phyloP scores from a whole-genome alignment of 768 basidiomycete genomes.

The Antrodiella citrinella region DNA sequence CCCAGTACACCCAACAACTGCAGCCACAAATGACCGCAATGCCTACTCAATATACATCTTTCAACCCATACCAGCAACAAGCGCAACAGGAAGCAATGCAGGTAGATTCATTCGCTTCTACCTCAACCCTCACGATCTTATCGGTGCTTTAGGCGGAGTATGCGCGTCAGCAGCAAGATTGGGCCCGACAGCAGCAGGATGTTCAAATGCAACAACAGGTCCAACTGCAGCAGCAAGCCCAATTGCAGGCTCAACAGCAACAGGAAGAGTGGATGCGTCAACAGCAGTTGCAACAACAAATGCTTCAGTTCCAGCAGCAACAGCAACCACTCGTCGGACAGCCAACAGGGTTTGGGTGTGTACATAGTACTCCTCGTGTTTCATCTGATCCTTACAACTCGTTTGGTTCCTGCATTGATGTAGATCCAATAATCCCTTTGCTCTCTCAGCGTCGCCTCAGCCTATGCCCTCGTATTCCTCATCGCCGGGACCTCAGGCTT shows the following conservation, averaged over 20 bases:
- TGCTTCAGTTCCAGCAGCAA: constrained; percentile 47
- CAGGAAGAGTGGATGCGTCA: constrained; percentile 57
- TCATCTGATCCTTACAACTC: constrained; percentile 73
- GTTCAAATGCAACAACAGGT: constrained; percentile 39
- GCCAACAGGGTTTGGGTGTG: constrained; percentile 73
- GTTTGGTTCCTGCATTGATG: constrained; percentile 9
- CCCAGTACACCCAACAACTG: constrained; percentile 29
- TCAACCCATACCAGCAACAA: constrained; percentile 93
- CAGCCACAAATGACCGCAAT: constrained; percentile 74
- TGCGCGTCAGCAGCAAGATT: constrained; percentile 54
- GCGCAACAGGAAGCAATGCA: constrained; percentile 84
- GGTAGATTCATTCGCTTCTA: constrained; percentile 24
- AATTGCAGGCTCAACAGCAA: constrained; percentile 37
- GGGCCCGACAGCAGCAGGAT: constrained; percentile 41
- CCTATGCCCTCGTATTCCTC: constrained; percentile 16
- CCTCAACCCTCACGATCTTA: not conserved
- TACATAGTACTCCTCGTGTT: not conserved
- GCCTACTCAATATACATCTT: constrained; percentile 83
- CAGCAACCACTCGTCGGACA: constrained; percentile 42
- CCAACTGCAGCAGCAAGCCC: constrained; percentile 37
- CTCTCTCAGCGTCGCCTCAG: constrained; percentile 32
- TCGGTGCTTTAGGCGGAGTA: constrained; percentile 30
- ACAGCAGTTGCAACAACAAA: constrained; percentile 43
- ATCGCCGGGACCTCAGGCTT: constrained; percentile 22
- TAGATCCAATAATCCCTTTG: constrained; percentile 96